Evolutionary conservation across 257 asterid species (phyloP), one percentile per base, ranked within the genome.

Genomic region (Echites panduratus): DNA sequence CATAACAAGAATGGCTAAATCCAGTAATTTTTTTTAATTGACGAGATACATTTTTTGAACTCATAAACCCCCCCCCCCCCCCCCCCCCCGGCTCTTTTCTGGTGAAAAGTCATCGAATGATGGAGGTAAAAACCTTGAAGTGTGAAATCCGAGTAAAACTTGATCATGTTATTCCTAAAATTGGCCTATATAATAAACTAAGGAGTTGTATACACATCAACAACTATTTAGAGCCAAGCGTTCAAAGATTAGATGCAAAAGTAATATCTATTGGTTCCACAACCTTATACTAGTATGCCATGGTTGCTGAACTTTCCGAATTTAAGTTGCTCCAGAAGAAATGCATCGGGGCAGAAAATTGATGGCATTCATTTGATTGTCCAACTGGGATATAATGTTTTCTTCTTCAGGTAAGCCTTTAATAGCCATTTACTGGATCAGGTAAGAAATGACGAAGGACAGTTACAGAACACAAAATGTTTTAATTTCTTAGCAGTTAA

Each of bases 311-410:
- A n/a, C 59, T 6, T 53, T 20, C 59, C 3, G 26, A 53, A 53
- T n/a, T 50, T 14, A 53, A 70, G 38, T 35, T 17, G 26, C 52
- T 8, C 2, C 26, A 38, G 16, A 47, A 61, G 22, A 47, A 44
- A 27, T 47, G 8, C 44, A 17, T 38, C 24, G 10, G 40, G 10
- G 40, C 50, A 27, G 61, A 44, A 32, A 50, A 3, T 62, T 35
- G 52, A 50, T 48, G 76, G 70, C 64, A 62, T 49, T 73, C 76
- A 73, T 29, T 59, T 48, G 26, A 64, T 13, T 27, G 44, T 43
- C 50, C 56, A 32, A 43, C 17, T 38, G 32, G 63, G 76, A 73
- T n/a, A 12, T 10, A 49, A 45, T 48, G 38, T 32, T 35, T 62
- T 48, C 41, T 64, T 10, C 35, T 27, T 9, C 17, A 5, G 4